Evolutionary conservation across 306 rosid species (phyloP), one percentile per base, ranked within the genome.

Genomic region (Sicyos baderoa): DNA sequence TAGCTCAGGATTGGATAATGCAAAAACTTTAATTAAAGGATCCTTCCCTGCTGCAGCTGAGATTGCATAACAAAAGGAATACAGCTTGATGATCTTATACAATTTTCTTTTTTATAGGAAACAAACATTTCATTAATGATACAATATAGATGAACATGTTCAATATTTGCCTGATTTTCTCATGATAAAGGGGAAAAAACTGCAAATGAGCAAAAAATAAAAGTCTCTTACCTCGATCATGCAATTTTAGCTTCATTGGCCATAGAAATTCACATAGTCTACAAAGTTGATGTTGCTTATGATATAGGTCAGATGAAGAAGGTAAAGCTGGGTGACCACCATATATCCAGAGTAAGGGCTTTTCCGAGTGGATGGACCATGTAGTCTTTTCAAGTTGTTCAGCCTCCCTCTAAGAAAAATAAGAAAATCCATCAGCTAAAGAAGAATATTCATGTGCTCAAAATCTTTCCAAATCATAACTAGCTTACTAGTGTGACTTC

Each of bases 251-350:
- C 79, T 76, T 81, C 48, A 82, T 79, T 14, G 94, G 88, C 96
- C 93, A 93, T 64, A 83, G 55, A 9, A 63, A 32, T 76, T 88
- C 97, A 16, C 85, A 84, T 58, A 88, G 76, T 56, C 68, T 68
- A 69, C 75, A 73, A 75, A 93, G 83, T 76, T 74, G 84, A 50
- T 62, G 79, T 63, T 86, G 84, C 75, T 86, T 88, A 42, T 76
- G 51, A 79, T 82, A 83, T 74, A 93, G 68, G 73, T 68, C 73
- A 74, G 86, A 75, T 19, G 91, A 83, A 45, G 82, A 57, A 5
- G 98, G 93, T 78, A 84, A 74, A 70, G 75, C 48, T 15, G 98
- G 98, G 80, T 89, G 95, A 76, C 98, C 98, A 44, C 98, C 96
- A 84, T 89, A 80, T 72, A 75, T 67, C 98, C 98, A 93, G 18